Evolutionary conservation across 1,139 yeast species (phyloP), one percentile per base, ranked within the genome.

Genomic region (Yamadazyma jaroonii): DNA sequence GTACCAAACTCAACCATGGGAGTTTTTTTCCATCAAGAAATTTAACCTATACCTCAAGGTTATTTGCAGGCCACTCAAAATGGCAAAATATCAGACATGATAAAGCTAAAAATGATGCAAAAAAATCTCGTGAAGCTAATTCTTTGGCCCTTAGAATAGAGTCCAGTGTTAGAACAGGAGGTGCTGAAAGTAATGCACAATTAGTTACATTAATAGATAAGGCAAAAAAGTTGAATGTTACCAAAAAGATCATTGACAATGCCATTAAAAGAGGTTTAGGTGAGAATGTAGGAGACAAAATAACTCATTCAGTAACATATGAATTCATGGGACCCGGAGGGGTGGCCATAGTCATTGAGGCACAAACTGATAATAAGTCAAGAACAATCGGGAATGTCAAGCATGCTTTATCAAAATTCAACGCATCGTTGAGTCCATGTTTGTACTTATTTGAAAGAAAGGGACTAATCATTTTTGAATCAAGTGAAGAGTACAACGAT

Each of bases 41-140:
- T 6, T 17, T 17, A 17, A 17, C 6, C 6, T 17, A 17, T 17
- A 17, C 20, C 6, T 17, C 20, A 6, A 17, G 6, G 20, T 17
- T 17, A 17, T 37, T 46, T 6, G 79, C 84, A 0, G 96, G 98
- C 1, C 98, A 92, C 59, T 84, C 87, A 30, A 92, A 90, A 61
- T 92, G 98, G 98, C 87, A 95, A 31, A 88, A 87, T 38, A 92
- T 92, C 48, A 83, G 89, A 54, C 97, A 89, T 54, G 95, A 87
- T 57, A 92, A 92, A 62, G 95, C 95, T 40, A 87, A 88, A 47
- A 88, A 89, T 54, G 98, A 92, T 61, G 87, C 90, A 11, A 79
- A 77, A 44, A 78, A 79, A 53, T 81, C 88, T 40, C 77, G 80
- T 42, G 71, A 80, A 36, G 82, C 90, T 8, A 84, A 84, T 48